Conservation (phyloP, 2,329 filamentous ascomycete genomes). For the Dothiorella sarmentorum region DNA sequence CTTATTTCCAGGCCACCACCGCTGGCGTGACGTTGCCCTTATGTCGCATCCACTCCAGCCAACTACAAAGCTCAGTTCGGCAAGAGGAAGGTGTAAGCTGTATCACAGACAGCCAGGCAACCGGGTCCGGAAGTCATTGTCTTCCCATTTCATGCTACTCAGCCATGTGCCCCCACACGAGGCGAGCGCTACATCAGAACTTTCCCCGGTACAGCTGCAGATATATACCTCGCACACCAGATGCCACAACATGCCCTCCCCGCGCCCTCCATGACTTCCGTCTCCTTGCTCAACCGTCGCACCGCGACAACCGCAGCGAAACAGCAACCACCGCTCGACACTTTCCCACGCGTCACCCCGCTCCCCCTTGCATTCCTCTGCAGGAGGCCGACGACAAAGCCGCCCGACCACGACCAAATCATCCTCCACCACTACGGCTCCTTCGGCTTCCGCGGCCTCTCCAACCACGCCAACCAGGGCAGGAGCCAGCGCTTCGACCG, state of each 20-base stretch:
- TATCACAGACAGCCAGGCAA: background rate
- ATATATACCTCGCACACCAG: background rate
- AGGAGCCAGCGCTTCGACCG: background rate
- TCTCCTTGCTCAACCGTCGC: background rate
- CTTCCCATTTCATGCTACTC: background rate
- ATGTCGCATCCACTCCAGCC: too few relatives aligned
- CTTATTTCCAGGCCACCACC: too few relatives aligned
- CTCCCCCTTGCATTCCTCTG: too few relatives aligned
- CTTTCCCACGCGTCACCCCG: too few relatives aligned
- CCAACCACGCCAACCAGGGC: background rate
- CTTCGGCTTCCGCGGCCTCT: background rate
- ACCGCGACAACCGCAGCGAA: background rate
- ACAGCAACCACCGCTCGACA: too few relatives aligned
- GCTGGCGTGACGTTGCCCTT: background rate
- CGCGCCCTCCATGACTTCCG: too few relatives aligned
- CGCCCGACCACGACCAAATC: background rate
- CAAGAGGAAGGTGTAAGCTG: background rate
- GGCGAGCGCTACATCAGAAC: background rate
- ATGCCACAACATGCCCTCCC: too few relatives aligned
- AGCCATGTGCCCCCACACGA: background rate
- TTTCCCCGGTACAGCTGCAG: background rate
- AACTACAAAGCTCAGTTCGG: background rate
- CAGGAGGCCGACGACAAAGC: background rate
- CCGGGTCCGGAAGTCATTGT: background rate
- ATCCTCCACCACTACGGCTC: background rate